phyloP scores from a whole-genome alignment of 805 yeast species.

The Candida xyloterini region DNA sequence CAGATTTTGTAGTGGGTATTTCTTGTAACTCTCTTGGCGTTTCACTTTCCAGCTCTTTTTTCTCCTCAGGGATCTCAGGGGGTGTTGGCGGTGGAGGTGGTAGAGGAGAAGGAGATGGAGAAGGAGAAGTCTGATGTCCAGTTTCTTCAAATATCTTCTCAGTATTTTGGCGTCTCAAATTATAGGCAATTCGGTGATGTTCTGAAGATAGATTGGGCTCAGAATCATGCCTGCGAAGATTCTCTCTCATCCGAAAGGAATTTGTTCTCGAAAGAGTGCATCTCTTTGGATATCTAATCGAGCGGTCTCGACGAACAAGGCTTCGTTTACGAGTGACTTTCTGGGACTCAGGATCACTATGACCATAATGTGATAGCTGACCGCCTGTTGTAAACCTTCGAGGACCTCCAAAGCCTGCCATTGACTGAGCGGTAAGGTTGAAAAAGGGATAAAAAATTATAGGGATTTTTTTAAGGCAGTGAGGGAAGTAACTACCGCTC shows the following conservation, averaged over 20 bases:
- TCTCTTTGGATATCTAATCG: slow-evolving; percentile 3
- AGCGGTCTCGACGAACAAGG: slow-evolving; percentile 79
- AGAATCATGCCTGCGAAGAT: slow-evolving; percentile 1
- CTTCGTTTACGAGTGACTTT: slow-evolving; percentile 55
- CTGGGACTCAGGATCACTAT: slow-evolving; percentile 33
- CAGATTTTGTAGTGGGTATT: slow-evolving; percentile 21
- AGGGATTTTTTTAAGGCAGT: neutral
- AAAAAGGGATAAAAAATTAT: slow-evolving; percentile 7
- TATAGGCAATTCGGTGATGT: neutral
- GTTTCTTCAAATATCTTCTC: neutral
- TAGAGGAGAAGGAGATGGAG: neutral
- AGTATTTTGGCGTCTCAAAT: neutral
- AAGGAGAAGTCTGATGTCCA: neutral
- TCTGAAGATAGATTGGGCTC: neutral
- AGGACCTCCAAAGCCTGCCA: slow-evolving; percentile 3
- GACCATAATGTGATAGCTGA: neutral
- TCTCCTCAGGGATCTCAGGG: neutral
- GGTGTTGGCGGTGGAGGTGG: neutral
- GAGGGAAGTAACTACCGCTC: neutral
- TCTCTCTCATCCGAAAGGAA: neutral
- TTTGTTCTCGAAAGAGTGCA: slow-evolving; percentile 5
- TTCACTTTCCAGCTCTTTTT: neutral
- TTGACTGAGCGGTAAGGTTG: slow-evolving; percentile 7
- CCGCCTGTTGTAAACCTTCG: slow-evolving; percentile 2
- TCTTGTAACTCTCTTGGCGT: neutral